Evolutionary conservation across 1,284 basidiomycete species (phyloP).

Genomic region (Tilletiopsis washingtonensis): DNA sequence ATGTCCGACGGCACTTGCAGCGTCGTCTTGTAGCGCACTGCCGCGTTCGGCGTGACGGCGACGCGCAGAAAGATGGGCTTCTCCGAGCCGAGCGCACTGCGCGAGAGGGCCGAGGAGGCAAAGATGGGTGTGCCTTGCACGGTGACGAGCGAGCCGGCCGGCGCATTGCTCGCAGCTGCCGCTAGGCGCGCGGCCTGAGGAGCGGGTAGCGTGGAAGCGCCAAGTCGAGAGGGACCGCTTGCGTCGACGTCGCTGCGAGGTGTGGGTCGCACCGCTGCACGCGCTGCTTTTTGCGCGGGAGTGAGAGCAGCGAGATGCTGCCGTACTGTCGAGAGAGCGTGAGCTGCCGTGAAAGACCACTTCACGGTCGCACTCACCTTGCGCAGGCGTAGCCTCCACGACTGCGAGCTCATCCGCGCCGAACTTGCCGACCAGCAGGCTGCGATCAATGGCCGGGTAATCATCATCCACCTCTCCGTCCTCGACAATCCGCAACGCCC

Average conservation of each 20-base stretch:
- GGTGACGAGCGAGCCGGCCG: conserved; percentile 21
- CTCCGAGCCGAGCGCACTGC: conserved; percentile 18
- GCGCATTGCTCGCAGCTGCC: neutral
- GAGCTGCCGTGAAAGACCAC: too few relatives aligned
- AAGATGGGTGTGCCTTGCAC: conserved; percentile 35
- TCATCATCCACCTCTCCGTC: conserved; percentile 98
- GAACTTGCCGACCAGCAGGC: conserved; percentile 76
- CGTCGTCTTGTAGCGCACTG: conserved; percentile 45
- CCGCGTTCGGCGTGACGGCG: conserved; percentile 32
- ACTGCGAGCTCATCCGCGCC: conserved; percentile 86
- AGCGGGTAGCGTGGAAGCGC: too few relatives aligned
- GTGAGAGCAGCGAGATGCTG: neutral
- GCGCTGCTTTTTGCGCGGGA: neutral
- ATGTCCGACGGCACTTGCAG: conserved; percentile 60
- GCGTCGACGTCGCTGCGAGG: too few relatives aligned
- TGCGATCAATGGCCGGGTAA: conserved; percentile 91
- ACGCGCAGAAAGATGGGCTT: conserved; percentile 36
- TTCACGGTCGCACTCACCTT: conserved; percentile 51
- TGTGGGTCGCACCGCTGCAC: too few relatives aligned
- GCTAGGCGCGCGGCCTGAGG: neutral
- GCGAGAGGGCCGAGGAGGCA: conserved; percentile 23
- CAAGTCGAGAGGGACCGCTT: too few relatives aligned
- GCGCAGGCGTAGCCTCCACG: conserved; percentile 61
- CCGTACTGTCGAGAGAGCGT: neutral
- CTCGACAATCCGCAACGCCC: conserved; percentile 92